Evolutionary conservation across 2,329 filamentous ascomycete species (phyloP).

Genomic region (Sclerotinia sclerotiorum): DNA sequence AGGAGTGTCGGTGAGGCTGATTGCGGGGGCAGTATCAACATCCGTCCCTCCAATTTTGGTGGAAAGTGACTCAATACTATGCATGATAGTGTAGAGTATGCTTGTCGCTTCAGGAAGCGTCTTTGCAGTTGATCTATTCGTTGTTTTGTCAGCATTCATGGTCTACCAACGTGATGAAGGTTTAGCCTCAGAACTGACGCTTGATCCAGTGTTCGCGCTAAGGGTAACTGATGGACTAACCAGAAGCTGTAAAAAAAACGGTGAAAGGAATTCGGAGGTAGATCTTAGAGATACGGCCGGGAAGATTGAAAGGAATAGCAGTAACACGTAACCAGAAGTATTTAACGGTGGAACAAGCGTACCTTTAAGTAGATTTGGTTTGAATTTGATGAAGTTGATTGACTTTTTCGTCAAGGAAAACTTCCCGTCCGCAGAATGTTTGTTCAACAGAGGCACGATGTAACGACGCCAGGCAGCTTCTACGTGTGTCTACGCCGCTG

Average conservation of each 20-base stretch:
- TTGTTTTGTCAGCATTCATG: background rate
- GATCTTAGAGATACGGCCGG: background rate
- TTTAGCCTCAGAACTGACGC: background rate
- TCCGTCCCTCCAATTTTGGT: background rate
- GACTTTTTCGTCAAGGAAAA: background rate
- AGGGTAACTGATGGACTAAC: background rate
- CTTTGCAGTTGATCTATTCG: background rate
- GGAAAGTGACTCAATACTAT: background rate
- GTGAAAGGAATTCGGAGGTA: background rate
- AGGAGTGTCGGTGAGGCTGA: conserved; percentile 9
- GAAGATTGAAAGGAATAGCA: background rate
- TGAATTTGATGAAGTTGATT: background rate
- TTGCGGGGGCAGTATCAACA: background rate
- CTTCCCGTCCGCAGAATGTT: background rate
- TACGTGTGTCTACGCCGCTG: background rate
- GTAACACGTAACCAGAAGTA: background rate
- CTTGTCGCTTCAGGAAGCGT: background rate
- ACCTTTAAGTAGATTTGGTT: background rate
- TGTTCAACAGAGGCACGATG: background rate
- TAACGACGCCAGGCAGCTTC: background rate
- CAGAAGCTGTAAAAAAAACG: background rate
- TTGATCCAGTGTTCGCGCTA: background rate
- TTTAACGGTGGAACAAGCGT: background rate
- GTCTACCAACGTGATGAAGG: background rate
- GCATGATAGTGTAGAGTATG: background rate